Conservation (phyloP, 73 alveolate species). For the Stentor coeruleus region DNA sequence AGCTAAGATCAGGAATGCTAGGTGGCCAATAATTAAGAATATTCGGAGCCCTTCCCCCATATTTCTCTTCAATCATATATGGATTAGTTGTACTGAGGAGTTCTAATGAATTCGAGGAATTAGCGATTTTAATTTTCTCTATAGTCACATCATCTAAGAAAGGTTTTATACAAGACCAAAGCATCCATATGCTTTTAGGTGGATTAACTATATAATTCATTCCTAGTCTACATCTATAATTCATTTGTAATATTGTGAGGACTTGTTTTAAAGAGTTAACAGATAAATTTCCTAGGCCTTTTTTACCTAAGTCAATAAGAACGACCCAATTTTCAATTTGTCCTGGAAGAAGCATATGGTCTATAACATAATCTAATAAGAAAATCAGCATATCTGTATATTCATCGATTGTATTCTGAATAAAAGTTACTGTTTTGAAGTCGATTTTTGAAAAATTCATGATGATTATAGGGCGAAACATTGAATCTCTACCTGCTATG, state of each 20-base stretch:
- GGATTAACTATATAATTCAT: constrained; percentile 25
- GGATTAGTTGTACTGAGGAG: constrained; percentile 27
- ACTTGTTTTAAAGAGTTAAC: constrained; percentile 6
- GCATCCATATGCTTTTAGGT: background rate
- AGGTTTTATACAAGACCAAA: constrained; percentile 31
- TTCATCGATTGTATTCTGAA: background rate
- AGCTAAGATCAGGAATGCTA: constrained; percentile 15
- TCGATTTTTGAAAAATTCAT: background rate
- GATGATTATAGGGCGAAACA: background rate
- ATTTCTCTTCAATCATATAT: constrained; percentile 31
- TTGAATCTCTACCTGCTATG: background rate
- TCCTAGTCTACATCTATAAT: constrained; percentile 28
- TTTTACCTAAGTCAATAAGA: constrained; percentile 30
- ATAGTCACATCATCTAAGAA: constrained; percentile 29
- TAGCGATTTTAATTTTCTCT: constrained; percentile 19
- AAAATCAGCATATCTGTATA: background rate
- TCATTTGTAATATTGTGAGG: constrained; percentile 18
- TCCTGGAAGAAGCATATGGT: constrained; percentile 32
- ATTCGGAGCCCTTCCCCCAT: constrained; percentile 35
- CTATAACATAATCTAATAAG: constrained; percentile 18
- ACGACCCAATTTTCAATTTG: constrained; percentile 37
- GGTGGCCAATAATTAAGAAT: constrained; percentile 35
- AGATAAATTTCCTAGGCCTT: constrained; percentile 27
- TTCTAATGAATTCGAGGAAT: background rate
- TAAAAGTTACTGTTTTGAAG: constrained; percentile 1